Conservation (phyloP, 345 rosid genomes). For the Litchi chinensis region DNA sequence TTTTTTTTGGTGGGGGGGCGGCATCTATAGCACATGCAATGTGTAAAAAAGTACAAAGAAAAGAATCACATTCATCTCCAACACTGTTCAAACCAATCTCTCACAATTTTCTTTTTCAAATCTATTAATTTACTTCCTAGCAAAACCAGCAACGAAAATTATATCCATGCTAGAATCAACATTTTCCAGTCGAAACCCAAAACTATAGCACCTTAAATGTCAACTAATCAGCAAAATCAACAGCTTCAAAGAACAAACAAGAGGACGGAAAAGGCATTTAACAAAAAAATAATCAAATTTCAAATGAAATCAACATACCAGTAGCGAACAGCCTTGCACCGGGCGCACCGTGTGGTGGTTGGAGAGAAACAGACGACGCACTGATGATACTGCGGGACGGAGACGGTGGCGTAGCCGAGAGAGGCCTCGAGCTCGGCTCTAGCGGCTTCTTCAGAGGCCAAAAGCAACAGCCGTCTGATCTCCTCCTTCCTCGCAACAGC, state of each 20-base stretch:
- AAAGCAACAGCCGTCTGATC: slow-evolving; percentile 69
- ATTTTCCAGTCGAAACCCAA: not conserved
- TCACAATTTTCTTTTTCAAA: not conserved
- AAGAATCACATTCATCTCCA: slow-evolving; percentile 15
- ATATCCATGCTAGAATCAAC: not conserved
- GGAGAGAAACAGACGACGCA: slow-evolving; percentile 79
- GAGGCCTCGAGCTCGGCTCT: slow-evolving; percentile 87
- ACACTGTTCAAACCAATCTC: not conserved
- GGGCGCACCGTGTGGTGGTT: slow-evolving; percentile 83
- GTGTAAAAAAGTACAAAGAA: slow-evolving; percentile 9
- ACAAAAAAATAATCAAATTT: slow-evolving; percentile 9
- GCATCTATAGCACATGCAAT: slow-evolving; percentile 7
- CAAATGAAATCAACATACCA: slow-evolving; percentile 54
- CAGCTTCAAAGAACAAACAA: not conserved
- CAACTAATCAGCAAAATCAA: not conserved
- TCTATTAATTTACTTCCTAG: not conserved
- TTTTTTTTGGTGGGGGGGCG: not conserved
- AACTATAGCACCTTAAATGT: not conserved
- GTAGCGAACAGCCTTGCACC: slow-evolving; percentile 85
- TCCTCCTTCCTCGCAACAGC: slow-evolving; percentile 64
- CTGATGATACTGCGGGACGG: slow-evolving; percentile 42
- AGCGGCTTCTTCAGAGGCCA: slow-evolving; percentile 83
- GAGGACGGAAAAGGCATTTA: not conserved
- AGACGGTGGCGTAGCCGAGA: slow-evolving; percentile 34
- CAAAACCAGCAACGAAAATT: not conserved